Conservation (phyloP, 2,329 filamentous ascomycete species). For the Beauveria pseudobassiana region DNA sequence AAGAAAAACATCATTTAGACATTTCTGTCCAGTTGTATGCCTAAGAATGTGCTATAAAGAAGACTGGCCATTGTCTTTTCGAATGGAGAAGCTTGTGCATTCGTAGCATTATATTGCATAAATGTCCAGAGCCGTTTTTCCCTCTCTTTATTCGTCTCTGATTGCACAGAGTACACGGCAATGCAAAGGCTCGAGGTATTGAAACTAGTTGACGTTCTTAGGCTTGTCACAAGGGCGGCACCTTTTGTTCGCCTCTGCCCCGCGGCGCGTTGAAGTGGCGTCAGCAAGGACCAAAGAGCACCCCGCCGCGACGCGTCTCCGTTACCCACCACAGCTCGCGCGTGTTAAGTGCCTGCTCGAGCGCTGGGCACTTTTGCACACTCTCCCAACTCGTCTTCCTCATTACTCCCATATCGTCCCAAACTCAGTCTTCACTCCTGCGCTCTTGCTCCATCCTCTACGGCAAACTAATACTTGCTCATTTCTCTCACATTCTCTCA, state of each 20-base stretch:
- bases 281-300: neutral
- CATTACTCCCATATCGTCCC: neutral
- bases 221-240: neutral
- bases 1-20: too few species aligned
- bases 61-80: neutral
- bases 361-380: slow-evolving; percentile 13
- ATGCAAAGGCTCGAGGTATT: neutral
- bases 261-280: slow-evolving; percentile 14
- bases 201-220: neutral
- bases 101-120: neutral
- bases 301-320: slow-evolving; percentile 25
- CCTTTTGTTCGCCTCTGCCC: slow-evolving; percentile 1
- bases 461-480: too few species aligned
- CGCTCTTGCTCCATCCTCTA: neutral
- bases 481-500: neutral
- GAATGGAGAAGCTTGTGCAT: neutral
- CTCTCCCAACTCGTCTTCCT: neutral
- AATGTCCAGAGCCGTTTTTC: too few species aligned
- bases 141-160: too few species aligned
- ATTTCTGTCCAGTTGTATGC: too few species aligned
- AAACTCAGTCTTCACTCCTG: neutral
- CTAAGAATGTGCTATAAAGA: too few species aligned
- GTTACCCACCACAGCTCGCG: slow-evolving; percentile 18
- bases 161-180: neutral
- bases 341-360: slow-evolving; percentile 28